Conservation (phyloP, 148 eudicot species). For the Rhododendron molle region DNA sequence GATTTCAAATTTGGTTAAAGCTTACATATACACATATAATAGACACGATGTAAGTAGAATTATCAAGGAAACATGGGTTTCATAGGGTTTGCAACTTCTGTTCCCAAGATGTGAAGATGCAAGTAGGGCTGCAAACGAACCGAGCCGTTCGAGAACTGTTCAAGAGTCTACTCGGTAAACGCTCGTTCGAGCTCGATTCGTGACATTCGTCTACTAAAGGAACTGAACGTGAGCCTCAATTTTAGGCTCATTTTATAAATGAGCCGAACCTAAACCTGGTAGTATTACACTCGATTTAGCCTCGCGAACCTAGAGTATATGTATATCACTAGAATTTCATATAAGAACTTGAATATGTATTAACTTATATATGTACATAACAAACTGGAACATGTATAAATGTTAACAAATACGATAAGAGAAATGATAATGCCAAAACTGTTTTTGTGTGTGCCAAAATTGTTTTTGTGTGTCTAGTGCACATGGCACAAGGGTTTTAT, state of each 20-base stretch:
- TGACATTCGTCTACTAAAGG: too few relatives aligned
- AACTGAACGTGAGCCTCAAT: too few relatives aligned
- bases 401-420: too few relatives aligned
- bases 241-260: too few relatives aligned
- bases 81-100: not conserved
- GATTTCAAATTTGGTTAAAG: not conserved
- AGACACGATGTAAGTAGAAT: not conserved
- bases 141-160: too few relatives aligned
- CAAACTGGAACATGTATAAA: not conserved
- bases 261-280: not conserved
- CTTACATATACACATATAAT: not conserved
- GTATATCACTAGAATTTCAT: too few relatives aligned
- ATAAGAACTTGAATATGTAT: not conserved
- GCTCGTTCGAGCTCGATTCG: too few relatives aligned
- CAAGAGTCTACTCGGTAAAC: too few relatives aligned
- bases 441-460: too few relatives aligned
- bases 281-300: not conserved
- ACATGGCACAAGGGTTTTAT: not conserved
- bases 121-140: not conserved
- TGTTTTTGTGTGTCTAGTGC: not conserved
- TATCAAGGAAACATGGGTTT: not conserved
- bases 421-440: not conserved
- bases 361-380: not conserved
- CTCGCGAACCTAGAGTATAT: not conserved
- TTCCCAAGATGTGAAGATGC: not conserved